phyloP scores from a whole-genome alignment of 208 protist species.

The Leishmania lainsoni region DNA sequence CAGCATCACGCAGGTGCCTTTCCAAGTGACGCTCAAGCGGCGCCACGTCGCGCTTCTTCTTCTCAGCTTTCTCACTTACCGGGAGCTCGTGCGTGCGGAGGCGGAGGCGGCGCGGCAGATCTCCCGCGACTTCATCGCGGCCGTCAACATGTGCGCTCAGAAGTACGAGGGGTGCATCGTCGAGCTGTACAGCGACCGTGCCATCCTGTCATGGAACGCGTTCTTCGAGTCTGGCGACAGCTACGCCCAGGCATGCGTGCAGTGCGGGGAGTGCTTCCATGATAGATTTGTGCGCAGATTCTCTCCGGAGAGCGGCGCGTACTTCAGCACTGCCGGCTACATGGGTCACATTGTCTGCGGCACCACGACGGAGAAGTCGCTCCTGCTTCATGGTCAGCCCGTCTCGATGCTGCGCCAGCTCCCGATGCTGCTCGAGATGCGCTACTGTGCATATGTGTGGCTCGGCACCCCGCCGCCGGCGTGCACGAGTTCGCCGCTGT shows the following conservation, averaged over 20 bases:
- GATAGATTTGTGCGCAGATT: not conserved
- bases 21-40: conserved; percentile 2
- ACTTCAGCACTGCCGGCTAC: conserved; percentile 16
- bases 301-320: conserved; percentile 13
- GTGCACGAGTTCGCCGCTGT: not conserved
- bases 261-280: conserved; percentile 18
- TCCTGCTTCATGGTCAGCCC: conserved; percentile 10
- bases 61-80: not conserved
- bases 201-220: conserved; percentile 52
- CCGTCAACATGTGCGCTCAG: conserved; percentile 31
- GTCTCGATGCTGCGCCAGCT: conserved; percentile 15
- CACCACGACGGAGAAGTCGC: conserved; percentile 14
- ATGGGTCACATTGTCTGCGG: conserved; percentile 20
- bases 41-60: conserved; percentile 19
- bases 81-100: conserved; percentile 5
- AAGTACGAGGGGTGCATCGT: conserved; percentile 34
- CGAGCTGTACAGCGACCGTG: conserved; percentile 38
- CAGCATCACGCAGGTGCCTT: not conserved
- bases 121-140: conserved; percentile 34
- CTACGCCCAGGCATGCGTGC: conserved; percentile 16
- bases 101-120: conserved; percentile 20
- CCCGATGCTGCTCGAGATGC: conserved; percentile 15
- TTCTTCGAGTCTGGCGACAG: conserved; percentile 8
- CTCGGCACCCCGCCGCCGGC: conserved; percentile 7
- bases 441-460: conserved; percentile 20